Evolutionary conservation across 495 filamentous ascomycete species (phyloP).

Genomic region (Neohortaea acidophila): DNA sequence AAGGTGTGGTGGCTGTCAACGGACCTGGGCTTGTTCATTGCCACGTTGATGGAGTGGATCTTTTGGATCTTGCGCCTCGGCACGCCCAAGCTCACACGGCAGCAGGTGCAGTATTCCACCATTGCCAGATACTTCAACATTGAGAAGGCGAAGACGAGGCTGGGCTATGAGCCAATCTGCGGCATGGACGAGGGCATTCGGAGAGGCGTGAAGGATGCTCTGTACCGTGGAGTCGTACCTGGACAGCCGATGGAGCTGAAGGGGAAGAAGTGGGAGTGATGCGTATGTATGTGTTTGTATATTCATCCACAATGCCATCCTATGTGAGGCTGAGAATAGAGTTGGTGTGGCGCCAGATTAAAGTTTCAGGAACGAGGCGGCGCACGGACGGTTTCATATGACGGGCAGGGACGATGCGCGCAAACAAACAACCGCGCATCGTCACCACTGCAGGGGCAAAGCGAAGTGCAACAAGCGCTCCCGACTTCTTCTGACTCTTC

Average conservation of each 20-base stretch:
- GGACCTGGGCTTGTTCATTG: conserved; percentile 48
- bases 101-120: conserved; percentile 58
- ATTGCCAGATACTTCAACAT: conserved; percentile 80
- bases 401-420: too few relatives aligned
- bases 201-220: conserved; percentile 34
- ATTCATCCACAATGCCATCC: too few relatives aligned
- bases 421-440: too few relatives aligned
- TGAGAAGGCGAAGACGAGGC: conserved; percentile 62
- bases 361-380: too few relatives aligned
- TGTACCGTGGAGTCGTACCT: conserved; percentile 15
- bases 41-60: conserved; percentile 51
- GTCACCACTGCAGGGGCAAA: too few relatives aligned
- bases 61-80: conserved; percentile 40
- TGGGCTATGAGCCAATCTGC: conserved; percentile 65
- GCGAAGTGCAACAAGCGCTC: too few relatives aligned
- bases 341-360: too few relatives aligned
- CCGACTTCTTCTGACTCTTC: too few relatives aligned
- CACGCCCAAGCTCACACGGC: conserved; percentile 59
- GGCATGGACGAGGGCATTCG: conserved; percentile 57
- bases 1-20: conserved; percentile 55
- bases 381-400: too few relatives aligned
- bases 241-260: conserved; percentile 16
- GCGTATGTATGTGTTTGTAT: too few relatives aligned
- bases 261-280: conserved; percentile 9
- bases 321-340: too few relatives aligned